Evolutionary conservation across 345 rosid genomes (phyloP).

Genomic region (thale cress (Arabidopsis thaliana)): DNA sequence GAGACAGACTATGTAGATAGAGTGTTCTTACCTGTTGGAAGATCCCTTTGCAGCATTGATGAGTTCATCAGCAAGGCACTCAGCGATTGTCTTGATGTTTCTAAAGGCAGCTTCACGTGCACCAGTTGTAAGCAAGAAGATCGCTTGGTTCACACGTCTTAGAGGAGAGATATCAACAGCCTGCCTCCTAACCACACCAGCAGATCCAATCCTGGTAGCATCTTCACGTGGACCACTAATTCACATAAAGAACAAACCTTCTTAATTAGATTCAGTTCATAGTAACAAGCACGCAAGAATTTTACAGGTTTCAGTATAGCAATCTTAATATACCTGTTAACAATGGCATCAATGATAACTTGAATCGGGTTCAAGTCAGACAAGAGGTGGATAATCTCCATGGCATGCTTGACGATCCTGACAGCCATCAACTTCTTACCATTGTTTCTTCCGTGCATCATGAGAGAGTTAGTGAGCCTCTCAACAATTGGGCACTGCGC

Average conservation of each 20-base stretch:
- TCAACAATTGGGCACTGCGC: conserved; percentile 96
- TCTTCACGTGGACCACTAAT: conserved; percentile 95
- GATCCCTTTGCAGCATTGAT: conserved; percentile 99
- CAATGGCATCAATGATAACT: conserved; percentile 84
- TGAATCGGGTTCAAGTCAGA: conserved; percentile 89
- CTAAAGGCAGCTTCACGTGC: conserved; percentile 96
- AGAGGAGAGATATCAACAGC: conserved; percentile 97
- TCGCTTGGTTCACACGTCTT: conserved; percentile 89
- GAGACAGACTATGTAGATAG: neutral
- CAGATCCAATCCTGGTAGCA: conserved; percentile 96
- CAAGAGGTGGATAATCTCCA: conserved; percentile 90
- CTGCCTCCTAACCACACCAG: conserved; percentile 98
- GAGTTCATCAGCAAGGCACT: conserved; percentile 96
- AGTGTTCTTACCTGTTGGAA: conserved; percentile 70
- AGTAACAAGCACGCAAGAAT: neutral
- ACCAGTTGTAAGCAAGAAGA: conserved; percentile 86
- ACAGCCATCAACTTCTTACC: conserved; percentile 95
- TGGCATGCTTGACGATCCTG: conserved; percentile 80
- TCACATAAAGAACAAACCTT: neutral
- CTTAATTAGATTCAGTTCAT: neutral
- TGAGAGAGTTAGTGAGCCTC: conserved; percentile 91
- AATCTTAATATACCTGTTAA: conserved; percentile 65
- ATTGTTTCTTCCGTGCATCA: conserved; percentile 97
- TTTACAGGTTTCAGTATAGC: neutral
- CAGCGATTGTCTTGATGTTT: conserved; percentile 90